These are phyloP conservation scores for Psilocybe cyanescens DNA, from an alignment of 768 basidiomycete genomes.

Conservation along the genomic window DNA sequence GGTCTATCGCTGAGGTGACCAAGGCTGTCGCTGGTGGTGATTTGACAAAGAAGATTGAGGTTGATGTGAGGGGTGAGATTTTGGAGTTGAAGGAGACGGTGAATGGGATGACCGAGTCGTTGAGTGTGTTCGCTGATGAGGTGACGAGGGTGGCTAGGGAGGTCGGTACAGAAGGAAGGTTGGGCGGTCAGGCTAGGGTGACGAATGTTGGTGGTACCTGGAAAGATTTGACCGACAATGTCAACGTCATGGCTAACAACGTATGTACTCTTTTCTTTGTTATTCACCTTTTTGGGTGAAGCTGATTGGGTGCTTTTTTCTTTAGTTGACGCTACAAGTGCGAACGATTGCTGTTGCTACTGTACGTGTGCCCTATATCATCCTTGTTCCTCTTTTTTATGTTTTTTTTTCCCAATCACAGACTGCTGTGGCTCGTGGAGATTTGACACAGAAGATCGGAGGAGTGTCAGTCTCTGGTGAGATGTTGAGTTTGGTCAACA, in stretches of 20 bases:
- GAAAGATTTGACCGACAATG: slow-evolving; percentile 96
- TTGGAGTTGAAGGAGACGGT: slow-evolving; percentile 89
- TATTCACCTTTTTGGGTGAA: not conserved
- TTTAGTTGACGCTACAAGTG: slow-evolving; percentile 87
- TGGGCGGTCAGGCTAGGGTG: slow-evolving; percentile 94
- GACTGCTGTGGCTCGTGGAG: slow-evolving; percentile 93
- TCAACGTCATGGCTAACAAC: slow-evolving; percentile 95
- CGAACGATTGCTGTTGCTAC: slow-evolving; percentile 93
- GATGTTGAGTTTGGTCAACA: slow-evolving; percentile 94
- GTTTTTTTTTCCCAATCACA: not conserved
- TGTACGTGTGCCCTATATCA: slow-evolving; percentile 43
- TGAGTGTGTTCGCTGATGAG: slow-evolving; percentile 87
- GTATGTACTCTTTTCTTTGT: slow-evolving; percentile 43
- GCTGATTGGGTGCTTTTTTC: not conserved
- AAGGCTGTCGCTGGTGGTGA: slow-evolving; percentile 95
- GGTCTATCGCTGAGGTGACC: slow-evolving; percentile 86
- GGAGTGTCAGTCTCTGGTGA: slow-evolving; percentile 95
- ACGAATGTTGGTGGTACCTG: slow-evolving; percentile 96
- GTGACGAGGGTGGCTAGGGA: slow-evolving; percentile 87
- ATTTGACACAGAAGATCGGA: slow-evolving; percentile 91
- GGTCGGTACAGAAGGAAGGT: slow-evolving; percentile 94
- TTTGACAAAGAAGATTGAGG: slow-evolving; percentile 90
- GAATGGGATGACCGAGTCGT: slow-evolving; percentile 91
- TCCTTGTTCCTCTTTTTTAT: not conserved
- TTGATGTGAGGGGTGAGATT: slow-evolving; percentile 93